Conservation (phyloP, 257 asterid species). For the Salvia hispanica region DNA sequence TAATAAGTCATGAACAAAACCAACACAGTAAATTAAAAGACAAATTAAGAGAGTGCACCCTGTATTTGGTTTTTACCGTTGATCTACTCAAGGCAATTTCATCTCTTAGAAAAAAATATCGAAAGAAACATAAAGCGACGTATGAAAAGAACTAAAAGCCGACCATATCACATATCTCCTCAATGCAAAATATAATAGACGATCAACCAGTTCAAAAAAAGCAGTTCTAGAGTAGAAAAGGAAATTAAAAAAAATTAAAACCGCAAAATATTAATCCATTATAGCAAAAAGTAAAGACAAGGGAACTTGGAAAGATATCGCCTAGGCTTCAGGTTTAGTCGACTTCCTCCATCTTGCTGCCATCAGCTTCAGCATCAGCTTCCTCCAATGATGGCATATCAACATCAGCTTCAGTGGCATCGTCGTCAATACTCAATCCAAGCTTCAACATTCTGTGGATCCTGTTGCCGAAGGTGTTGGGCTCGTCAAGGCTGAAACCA, state of each 20-base stretch:
- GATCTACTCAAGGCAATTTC: no score
- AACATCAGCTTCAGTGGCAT: slow-evolving; percentile 49
- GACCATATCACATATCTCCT: no score
- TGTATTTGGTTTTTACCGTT: no score
- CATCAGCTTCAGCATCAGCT: slow-evolving; percentile 62
- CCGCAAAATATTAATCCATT: neutral
- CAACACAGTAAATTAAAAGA: no score
- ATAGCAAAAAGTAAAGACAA: neutral
- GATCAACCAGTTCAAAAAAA: neutral
- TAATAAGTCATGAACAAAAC: no score
- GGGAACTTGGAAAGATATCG: no score
- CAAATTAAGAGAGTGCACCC: no score
- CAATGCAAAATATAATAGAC: neutral
- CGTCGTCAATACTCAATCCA: slow-evolving; percentile 73
- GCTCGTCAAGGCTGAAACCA: slow-evolving; percentile 71
- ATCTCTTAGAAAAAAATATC: no score
- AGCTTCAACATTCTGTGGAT: slow-evolving; percentile 74
- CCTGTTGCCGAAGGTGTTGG: slow-evolving; percentile 72
- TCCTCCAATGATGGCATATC: slow-evolving; percentile 70
- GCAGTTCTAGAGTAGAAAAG: neutral
- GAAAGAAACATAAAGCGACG: no score
- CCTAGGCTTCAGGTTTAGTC: slow-evolving; percentile 32
- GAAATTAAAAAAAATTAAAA: neutral
- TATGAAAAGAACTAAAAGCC: no score
- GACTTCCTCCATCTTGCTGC: slow-evolving; percentile 75